Evolutionary conservation across 305 asterid genomes (phyloP), one percentile per base, ranked within the genome.

Genomic region (Plantago coronopus): DNA sequence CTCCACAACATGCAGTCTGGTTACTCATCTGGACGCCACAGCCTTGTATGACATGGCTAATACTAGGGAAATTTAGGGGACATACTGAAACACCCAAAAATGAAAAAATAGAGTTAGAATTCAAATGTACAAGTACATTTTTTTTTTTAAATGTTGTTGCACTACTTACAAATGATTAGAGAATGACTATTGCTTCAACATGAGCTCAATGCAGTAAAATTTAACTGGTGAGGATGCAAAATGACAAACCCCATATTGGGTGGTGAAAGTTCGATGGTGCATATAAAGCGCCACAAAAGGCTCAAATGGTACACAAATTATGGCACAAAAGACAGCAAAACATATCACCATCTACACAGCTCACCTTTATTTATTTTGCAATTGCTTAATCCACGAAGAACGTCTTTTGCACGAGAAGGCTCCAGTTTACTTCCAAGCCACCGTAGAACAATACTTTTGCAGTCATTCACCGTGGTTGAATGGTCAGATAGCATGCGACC

Each of bases 351-450:
- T 55, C 56, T 21, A 54, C 29, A 29, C 55, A 4, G 8, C 62
- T 76, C 73, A 93, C 99, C 97, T 87, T 82, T 85, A 76, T 93
- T 93, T 57, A 83, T 85, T 72, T 82, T 81, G 95, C 99, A 93
- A 76, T 85, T 93, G 54, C 95, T 79, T 57, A 89, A 74, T 21
- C 90, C 95, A 48, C 99, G 83, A 62, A 93, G 95, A 72, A 87
- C 89, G 4, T 79, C 87, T 78, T 89, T 93, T 56, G 99, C 96
- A 55, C 62, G 83, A 50, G 87, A 73, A 59, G 94, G 86, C 69
- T 83, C 90, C 25, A 93, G 99, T 77, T 81, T 93, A 72, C 95
- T 82, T 42, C 93, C 99, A 55, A 93, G 80, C 97, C 97, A 93
- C 20, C 99, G 70, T 17, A 85, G 86, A 19, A 83, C 95, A 47